Conservation (phyloP, 2,329 filamentous ascomycete genomes). For the Beauveria caledonica region DNA sequence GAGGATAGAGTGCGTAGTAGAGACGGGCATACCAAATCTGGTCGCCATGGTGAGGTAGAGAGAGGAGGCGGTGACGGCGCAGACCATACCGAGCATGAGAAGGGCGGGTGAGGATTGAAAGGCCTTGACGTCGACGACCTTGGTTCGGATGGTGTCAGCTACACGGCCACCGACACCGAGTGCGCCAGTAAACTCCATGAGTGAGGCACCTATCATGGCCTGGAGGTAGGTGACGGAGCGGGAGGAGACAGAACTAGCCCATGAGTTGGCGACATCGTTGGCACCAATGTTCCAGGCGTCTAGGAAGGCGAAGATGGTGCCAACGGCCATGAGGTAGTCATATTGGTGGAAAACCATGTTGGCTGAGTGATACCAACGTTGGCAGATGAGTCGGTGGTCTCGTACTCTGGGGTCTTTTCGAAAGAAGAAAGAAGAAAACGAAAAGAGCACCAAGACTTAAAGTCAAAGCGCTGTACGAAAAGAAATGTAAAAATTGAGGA, state of each 20-base stretch:
- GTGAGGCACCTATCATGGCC: slow-evolving; percentile 47
- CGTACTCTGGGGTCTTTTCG: background rate
- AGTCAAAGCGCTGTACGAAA: background rate
- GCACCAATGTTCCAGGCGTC: slow-evolving; percentile 54
- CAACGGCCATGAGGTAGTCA: slow-evolving; percentile 56
- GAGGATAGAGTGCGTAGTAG: slow-evolving; percentile 53
- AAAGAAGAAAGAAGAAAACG: background rate
- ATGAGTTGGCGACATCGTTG: slow-evolving; percentile 69
- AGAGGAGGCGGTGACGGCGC: slow-evolving; percentile 44
- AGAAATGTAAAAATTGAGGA: background rate
- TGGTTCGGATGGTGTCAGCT: slow-evolving; percentile 53
- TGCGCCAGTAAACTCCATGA: slow-evolving; percentile 56
- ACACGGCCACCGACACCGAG: slow-evolving; percentile 53
- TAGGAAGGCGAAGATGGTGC: slow-evolving; percentile 56
- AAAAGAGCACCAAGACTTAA: background rate
- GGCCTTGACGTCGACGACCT: slow-evolving; percentile 41
- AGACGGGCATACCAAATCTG: slow-evolving; percentile 47
- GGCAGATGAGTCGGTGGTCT: background rate
- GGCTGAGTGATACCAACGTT: background rate
- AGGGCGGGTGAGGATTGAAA: slow-evolving; percentile 41
- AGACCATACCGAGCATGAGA: slow-evolving; percentile 52
- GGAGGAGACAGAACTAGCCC: slow-evolving; percentile 66
- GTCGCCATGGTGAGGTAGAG: slow-evolving; percentile 51
- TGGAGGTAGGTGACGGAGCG: slow-evolving; percentile 55
- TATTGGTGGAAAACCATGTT: slow-evolving; percentile 38